Percentiles rank a stretch among this genome's conserved stretches.
phyloP scores from a whole-genome alignment of 1,284 basidiomycete genomes.

The Ceratobasidium sp. region DNA sequence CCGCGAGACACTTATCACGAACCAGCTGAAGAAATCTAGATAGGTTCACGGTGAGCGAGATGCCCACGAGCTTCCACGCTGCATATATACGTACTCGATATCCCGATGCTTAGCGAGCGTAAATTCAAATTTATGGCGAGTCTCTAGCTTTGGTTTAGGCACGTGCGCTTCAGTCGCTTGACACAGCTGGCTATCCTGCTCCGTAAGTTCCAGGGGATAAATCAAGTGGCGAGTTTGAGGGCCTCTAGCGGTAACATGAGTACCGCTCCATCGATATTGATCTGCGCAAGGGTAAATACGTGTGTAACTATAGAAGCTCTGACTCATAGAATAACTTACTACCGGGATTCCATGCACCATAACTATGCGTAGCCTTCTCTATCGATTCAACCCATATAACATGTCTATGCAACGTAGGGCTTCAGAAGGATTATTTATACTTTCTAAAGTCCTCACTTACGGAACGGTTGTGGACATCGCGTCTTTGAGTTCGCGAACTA shows the following conservation, averaged over 20 bases:
- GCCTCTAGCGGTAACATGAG: neutral
- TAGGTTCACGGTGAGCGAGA: neutral
- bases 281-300: neutral
- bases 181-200: constrained; percentile 43
- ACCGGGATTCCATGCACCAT: neutral
- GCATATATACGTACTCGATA: constrained; percentile 19
- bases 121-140: constrained; percentile 41
- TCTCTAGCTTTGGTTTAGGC: constrained; percentile 31
- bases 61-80: neutral
- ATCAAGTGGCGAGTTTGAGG: constrained; percentile 31
- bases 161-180: constrained; percentile 38
- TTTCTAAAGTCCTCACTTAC: too few relatives aligned
- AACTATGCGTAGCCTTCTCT: neutral
- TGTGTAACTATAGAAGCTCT: too few relatives aligned
- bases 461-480: neutral
- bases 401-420: neutral
- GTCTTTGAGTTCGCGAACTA: constrained; percentile 7
- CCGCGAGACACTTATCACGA: constrained; percentile 28
- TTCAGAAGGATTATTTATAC: too few relatives aligned
- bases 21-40: constrained; percentile 40
- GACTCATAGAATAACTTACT: too few relatives aligned
- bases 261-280: constrained; percentile 29
- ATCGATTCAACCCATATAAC: constrained; percentile 19
- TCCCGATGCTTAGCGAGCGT: constrained; percentile 16
- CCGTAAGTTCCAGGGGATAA: constrained; percentile 45